Evolutionary conservation across 495 filamentous ascomycete genomes (phyloP), one percentile per base, ranked within the genome.

Genomic region (Talaromyces stipitatus): DNA sequence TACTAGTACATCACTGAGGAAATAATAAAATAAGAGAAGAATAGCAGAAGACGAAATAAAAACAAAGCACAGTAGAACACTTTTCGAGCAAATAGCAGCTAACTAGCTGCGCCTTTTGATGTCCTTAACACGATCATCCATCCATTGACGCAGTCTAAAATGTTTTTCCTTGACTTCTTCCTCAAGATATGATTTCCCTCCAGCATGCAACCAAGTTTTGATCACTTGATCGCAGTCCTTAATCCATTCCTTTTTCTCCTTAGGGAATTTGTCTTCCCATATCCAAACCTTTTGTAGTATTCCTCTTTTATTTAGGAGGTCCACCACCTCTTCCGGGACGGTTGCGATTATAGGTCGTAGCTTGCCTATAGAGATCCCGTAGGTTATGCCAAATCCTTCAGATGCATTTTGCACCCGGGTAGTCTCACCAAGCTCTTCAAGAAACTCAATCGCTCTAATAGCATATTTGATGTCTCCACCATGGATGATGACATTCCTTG

Each of bases 311-410:
- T 50, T 50, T 27, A 50, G 16, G 16, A 50, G 22, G 14, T 28
- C 47, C 47, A 50, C 47, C 28, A 50, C 28, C 26, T 50, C 47
- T 50, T 50, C 47, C 47, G 47, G 47, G 47, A 11, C 47, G 16
- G 47, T 50, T 50, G 24, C 47, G 28, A 50, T 26, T 23, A 50
- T 24, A 28, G 47, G 47, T 28, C 14, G 6, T 50, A 50, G 47
- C 47, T 50, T 11, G 4, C n/a, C 3, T 26, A 50, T 29, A 50
- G 22, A 26, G 26, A 26, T 27, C 14, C 47, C 47, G 26, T 50
- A 50, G 47, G 26, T 50, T 28, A 11, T 50, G 23, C 28, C 28
- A 23, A 50, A 50, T 50, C 47, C 47, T 27, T n/a, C 28, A 29
- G 47, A 50, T 50, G 47, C 47, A 50, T 50, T 50, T 50, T 18